Conservation (phyloP, 2,329 filamentous ascomycete genomes). For the Pestalotiopsis sp. region DNA sequence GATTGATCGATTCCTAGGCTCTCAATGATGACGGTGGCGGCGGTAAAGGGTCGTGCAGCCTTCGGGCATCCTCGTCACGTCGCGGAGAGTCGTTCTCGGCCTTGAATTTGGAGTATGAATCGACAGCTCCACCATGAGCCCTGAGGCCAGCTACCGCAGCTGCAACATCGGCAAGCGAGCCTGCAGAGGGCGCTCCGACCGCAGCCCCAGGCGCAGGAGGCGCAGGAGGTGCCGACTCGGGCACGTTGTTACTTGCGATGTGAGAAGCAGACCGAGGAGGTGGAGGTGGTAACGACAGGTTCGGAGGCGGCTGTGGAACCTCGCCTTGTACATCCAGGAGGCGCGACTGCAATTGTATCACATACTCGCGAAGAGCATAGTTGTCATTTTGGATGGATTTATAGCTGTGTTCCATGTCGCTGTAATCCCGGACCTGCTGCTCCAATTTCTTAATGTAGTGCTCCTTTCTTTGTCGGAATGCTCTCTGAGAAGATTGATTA, state of each 20-base stretch:
- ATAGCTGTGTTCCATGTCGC: constrained; percentile 72
- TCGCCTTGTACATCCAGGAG: constrained; percentile 83
- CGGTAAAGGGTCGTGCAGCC: constrained; percentile 42
- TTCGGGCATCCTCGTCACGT: constrained; percentile 54
- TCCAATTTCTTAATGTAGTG: constrained; percentile 98
- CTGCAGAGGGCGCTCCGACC: constrained; percentile 24
- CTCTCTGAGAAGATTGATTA: constrained; percentile 60
- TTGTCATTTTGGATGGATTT: constrained; percentile 87
- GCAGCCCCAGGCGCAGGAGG: constrained; percentile 16
- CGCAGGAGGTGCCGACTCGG: constrained; percentile 12
- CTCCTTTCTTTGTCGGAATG: constrained; percentile 96
- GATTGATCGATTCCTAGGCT: constrained; percentile 17
- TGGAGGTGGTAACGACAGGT: constrained; percentile 66
- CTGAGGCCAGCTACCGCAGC: constrained; percentile 31
- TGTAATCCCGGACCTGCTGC: constrained; percentile 83
- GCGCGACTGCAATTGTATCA: constrained; percentile 84
- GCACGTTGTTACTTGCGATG: not conserved
- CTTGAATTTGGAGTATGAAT: constrained; percentile 35
- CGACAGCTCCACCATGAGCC: constrained; percentile 23
- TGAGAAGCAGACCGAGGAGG: constrained; percentile 15
- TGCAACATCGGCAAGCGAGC: constrained; percentile 34
- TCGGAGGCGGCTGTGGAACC: constrained; percentile 78
- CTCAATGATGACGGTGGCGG: constrained; percentile 28
- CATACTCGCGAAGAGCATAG: constrained; percentile 87
- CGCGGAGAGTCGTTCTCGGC: constrained; percentile 38